These are phyloP conservation scores for Yamadazyma taylorii DNA, from an alignment of 1,139 yeast genomes.

Conservation along the genomic window DNA sequence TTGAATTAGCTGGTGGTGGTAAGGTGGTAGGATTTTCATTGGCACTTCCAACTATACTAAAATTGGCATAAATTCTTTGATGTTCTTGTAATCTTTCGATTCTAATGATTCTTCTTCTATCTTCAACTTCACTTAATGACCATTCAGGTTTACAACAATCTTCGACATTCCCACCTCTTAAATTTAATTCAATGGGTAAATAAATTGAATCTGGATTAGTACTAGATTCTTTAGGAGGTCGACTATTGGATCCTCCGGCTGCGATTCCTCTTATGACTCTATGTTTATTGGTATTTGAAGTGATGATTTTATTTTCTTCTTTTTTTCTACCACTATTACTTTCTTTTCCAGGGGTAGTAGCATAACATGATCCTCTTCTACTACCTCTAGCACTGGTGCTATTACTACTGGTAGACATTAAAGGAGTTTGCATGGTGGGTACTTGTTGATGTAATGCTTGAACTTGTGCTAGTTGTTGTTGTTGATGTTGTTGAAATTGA, in stretches of 20 bases:
- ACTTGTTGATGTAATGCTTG: neutral
- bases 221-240: constrained; percentile 51
- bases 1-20: constrained; percentile 34
- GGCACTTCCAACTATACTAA: constrained; percentile 54
- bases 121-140: constrained; percentile 45
- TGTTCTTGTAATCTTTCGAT: constrained; percentile 55
- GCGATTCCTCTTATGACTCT: constrained; percentile 56
- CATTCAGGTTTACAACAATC: constrained; percentile 54
- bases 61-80: constrained; percentile 45
- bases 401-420: constrained; percentile 1
- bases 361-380: neutral
- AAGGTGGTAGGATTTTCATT: constrained; percentile 43
- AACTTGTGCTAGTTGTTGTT: neutral
- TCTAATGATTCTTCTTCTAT: constrained; percentile 56
- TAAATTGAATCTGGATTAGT: constrained; percentile 33
- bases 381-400: neutral
- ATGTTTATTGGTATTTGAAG: constrained; percentile 20
- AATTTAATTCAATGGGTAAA: constrained; percentile 46
- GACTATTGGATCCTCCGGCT: constrained; percentile 57
- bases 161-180: constrained; percentile 44
- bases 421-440: neutral
- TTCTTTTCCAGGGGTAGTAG: neutral
- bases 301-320: constrained; percentile 17
- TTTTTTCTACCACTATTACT: constrained; percentile 7
- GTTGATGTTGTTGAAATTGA: neutral